These are phyloP conservation scores for Angomonas ambiguus DNA, from an alignment of 208 protist species.

Conservation along the genomic window DNA sequence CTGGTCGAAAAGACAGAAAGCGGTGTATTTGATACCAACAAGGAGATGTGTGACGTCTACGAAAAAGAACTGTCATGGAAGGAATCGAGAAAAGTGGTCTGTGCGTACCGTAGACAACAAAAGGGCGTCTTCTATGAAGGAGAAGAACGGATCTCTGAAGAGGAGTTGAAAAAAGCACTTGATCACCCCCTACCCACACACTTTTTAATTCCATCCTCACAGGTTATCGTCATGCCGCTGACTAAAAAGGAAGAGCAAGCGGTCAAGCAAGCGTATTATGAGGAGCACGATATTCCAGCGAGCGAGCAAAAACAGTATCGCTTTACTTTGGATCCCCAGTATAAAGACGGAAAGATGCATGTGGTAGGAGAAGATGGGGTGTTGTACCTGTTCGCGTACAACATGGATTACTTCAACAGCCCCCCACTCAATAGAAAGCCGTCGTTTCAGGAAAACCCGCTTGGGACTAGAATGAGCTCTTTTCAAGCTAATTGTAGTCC, in stretches of 20 bases:
- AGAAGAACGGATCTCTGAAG: neutral
- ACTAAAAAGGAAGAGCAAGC: neutral
- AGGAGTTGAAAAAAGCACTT: neutral
- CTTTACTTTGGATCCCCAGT: slow-evolving; percentile 34
- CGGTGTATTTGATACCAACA: slow-evolving; percentile 43
- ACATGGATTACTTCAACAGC: slow-evolving; percentile 22
- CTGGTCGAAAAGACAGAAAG: neutral
- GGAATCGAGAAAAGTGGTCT: slow-evolving; percentile 23
- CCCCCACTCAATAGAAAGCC: neutral
- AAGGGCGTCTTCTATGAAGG: slow-evolving; percentile 7
- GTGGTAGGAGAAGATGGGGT: slow-evolving; percentile 56
- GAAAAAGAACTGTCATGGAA: slow-evolving; percentile 38
- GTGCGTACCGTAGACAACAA: slow-evolving; percentile 24
- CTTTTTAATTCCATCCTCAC: neutral
- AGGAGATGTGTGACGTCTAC: slow-evolving; percentile 46
- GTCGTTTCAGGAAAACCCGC: too few species aligned
- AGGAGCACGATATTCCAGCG: neutral
- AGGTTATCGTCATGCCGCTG: neutral
- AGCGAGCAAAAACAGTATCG: slow-evolving; percentile 13
- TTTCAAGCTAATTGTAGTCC: neutral
- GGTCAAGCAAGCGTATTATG: neutral
- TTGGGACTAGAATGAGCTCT: neutral
- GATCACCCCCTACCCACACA: neutral
- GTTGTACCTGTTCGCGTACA: slow-evolving; percentile 64
- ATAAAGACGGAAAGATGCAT: slow-evolving; percentile 55